Evolutionary conservation across 108 stramenopile species (phyloP).

Genomic region (Asterionellopsis glacialis): DNA sequence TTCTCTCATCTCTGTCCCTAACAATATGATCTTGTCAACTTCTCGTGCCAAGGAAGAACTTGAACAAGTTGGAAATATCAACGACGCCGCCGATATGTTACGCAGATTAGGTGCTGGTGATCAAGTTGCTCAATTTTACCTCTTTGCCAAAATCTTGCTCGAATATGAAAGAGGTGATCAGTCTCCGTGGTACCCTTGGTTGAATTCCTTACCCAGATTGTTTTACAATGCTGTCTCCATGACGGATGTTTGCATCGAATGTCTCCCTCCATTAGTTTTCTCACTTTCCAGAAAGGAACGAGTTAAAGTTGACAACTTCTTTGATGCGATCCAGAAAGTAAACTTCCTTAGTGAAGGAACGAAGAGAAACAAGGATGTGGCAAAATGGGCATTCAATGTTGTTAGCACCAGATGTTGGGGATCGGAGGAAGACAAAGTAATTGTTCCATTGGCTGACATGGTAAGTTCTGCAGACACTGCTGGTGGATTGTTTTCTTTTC

Average conservation of each 20-base stretch:
- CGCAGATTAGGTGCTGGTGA: slow-evolving; percentile 4
- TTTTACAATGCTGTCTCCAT: slow-evolving; percentile 44
- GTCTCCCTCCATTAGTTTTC: neutral
- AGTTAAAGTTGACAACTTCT: no score
- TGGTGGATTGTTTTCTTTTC: no score
- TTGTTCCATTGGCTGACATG: slow-evolving; percentile 59
- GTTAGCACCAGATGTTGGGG: slow-evolving; percentile 44
- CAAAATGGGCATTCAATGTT: slow-evolving; percentile 66
- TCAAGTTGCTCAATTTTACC: slow-evolving; percentile 20
- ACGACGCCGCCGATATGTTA: slow-evolving; percentile 22
- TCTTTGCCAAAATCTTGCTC: slow-evolving; percentile 43
- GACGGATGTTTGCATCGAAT: slow-evolving; percentile 5
- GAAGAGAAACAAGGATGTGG: slow-evolving; percentile 22
- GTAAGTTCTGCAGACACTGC: neutral
- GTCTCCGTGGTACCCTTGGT: slow-evolving; percentile 42
- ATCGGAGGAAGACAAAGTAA: slow-evolving; percentile 26
- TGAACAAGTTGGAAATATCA: slow-evolving; percentile 10
- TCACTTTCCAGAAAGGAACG: no score
- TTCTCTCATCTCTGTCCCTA: slow-evolving; percentile 33
- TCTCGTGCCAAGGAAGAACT: slow-evolving; percentile 31
- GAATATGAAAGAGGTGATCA: slow-evolving; percentile 44
- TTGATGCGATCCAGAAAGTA: no score
- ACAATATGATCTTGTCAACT: slow-evolving; percentile 32
- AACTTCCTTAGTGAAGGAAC: slow-evolving; percentile 12
- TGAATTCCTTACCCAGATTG: slow-evolving; percentile 42